These are phyloP conservation scores for Hirschioporus abietinus DNA, from an alignment of 768 basidiomycete genomes.

Conservation along the genomic window DNA sequence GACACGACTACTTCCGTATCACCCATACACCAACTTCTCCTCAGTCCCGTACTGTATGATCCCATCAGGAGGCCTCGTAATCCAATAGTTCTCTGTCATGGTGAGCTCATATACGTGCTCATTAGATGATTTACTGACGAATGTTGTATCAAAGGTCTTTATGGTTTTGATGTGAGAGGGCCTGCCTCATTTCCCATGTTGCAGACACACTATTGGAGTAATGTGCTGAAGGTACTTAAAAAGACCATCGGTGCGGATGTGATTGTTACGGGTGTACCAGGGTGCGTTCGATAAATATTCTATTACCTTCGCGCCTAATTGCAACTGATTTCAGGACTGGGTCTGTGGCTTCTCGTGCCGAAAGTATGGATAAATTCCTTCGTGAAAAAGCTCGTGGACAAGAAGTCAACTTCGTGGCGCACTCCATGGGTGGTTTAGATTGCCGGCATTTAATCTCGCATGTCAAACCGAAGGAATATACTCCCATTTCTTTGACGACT, in stretches of 20 bases:
- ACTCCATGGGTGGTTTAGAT: slow-evolving; percentile 98
- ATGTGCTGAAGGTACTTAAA: slow-evolving; percentile 74
- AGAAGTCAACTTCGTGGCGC: slow-evolving; percentile 89
- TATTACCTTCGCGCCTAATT: background rate
- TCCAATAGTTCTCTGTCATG: slow-evolving; percentile 95
- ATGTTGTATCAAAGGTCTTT: slow-evolving; percentile 53
- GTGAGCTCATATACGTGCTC: slow-evolving; percentile 37
- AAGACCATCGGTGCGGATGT: slow-evolving; percentile 86
- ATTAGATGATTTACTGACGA: background rate
- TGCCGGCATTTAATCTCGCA: slow-evolving; percentile 89
- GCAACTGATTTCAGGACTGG: slow-evolving; percentile 61
- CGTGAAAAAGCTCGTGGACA: slow-evolving; percentile 60
- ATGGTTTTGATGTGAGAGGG: slow-evolving; percentile 91
- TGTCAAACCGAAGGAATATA: slow-evolving; percentile 75
- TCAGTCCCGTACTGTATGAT: slow-evolving; percentile 72
- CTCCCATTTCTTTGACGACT: slow-evolving; percentile 81
- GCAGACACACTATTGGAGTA: slow-evolving; percentile 92
- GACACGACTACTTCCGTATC: background rate
- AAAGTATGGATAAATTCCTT: slow-evolving; percentile 69
- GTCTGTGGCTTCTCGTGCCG: slow-evolving; percentile 76
- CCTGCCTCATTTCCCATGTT: slow-evolving; percentile 77
- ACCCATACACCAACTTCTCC: slow-evolving; percentile 63
- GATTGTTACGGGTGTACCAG: slow-evolving; percentile 92
- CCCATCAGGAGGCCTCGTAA: slow-evolving; percentile 77
- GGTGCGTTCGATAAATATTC: slow-evolving; percentile 44